phyloP scores from a whole-genome alignment of 208 protist genomes.

The Wallacemonas sp. region DNA sequence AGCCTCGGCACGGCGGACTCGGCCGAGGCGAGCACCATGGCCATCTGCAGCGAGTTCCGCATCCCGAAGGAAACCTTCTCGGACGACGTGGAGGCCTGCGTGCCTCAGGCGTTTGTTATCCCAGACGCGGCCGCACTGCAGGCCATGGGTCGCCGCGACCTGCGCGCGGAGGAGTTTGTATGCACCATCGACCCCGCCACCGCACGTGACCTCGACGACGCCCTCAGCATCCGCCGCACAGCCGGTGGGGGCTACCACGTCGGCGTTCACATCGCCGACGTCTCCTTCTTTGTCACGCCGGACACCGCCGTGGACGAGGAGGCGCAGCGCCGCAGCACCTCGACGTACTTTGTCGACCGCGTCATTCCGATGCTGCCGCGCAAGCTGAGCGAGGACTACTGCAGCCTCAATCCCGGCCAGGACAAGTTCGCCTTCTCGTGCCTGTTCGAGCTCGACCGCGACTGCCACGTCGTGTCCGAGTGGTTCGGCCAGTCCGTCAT shows the following conservation, averaged over 20 bases:
- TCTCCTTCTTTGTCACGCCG: slow-evolving; percentile 86
- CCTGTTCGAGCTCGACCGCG: slow-evolving; percentile 79
- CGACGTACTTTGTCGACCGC: slow-evolving; percentile 88
- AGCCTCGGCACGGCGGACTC: slow-evolving; percentile 51
- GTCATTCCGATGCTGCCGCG: slow-evolving; percentile 93
- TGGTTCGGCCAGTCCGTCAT: slow-evolving; percentile 93
- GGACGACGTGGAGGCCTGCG: slow-evolving; percentile 66
- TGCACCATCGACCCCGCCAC: slow-evolving; percentile 88
- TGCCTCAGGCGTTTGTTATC: slow-evolving; percentile 49
- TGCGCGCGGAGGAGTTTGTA: slow-evolving; percentile 81
- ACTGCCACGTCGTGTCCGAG: slow-evolving; percentile 68
- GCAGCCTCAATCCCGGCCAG: slow-evolving; percentile 80
- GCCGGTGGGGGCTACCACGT: slow-evolving; percentile 71
- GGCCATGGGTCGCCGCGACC: slow-evolving; percentile 56
- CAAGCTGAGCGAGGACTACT: slow-evolving; percentile 86
- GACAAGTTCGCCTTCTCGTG: slow-evolving; percentile 91
- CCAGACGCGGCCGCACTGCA: slow-evolving; percentile 41
- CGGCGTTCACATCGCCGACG: slow-evolving; percentile 96
- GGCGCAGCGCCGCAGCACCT: slow-evolving; percentile 73
- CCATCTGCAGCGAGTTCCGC: slow-evolving; percentile 44
- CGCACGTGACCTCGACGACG: slow-evolving; percentile 89
- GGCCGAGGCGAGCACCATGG: slow-evolving; percentile 41
- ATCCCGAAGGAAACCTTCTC: slow-evolving; percentile 57
- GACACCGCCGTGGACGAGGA: slow-evolving; percentile 85
- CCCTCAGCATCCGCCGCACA: slow-evolving; percentile 64